Percentiles rank a stretch among this genome's conserved stretches.
phyloP scores from a whole-genome alignment of 441 rosid genomes.

The Viola pubescens region DNA sequence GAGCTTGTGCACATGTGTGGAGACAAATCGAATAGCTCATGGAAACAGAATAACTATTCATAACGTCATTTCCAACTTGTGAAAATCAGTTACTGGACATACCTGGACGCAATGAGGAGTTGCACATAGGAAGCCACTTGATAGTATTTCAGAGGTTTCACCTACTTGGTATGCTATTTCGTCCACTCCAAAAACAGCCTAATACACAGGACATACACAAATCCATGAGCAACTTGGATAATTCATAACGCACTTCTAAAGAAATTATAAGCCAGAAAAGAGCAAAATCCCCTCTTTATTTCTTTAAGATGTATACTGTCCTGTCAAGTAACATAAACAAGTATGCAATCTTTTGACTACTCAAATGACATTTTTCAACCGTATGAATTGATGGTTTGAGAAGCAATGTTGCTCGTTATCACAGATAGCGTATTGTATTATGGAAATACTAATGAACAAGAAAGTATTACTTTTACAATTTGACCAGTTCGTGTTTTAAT shows the following conservation, averaged over 20 bases:
- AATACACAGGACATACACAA: conserved; percentile 11
- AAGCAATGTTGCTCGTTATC: conserved; percentile 1
- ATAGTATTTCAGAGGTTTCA: conserved; percentile 76
- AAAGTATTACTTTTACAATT: conserved; percentile 64
- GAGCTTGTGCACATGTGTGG: neutral
- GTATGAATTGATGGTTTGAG: no score
- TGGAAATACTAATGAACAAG: conserved; percentile 17
- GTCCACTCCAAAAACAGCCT: conserved; percentile 77
- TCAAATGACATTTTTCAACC: no score
- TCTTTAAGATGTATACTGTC: no score
- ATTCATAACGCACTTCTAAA: neutral
- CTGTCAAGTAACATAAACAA: no score
- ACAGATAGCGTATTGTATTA: conserved; percentile 7
- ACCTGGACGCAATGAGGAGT: conserved; percentile 96
- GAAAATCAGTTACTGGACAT: conserved; percentile 17
- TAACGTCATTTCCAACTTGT: conserved; percentile 1
- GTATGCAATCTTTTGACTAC: no score
- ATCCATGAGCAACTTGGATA: neutral
- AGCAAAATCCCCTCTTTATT: neutral
- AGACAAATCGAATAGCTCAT: neutral
- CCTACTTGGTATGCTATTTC: conserved; percentile 96
- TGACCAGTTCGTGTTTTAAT: conserved; percentile 72
- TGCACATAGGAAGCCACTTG: conserved; percentile 82
- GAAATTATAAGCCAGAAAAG: conserved; percentile 7
- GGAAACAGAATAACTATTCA: neutral